Percentiles rank a stretch among this genome's conserved stretches.
phyloP scores from a whole-genome alignment of 1,284 basidiomycete genomes.

The Fomitiporia mediterranea region DNA sequence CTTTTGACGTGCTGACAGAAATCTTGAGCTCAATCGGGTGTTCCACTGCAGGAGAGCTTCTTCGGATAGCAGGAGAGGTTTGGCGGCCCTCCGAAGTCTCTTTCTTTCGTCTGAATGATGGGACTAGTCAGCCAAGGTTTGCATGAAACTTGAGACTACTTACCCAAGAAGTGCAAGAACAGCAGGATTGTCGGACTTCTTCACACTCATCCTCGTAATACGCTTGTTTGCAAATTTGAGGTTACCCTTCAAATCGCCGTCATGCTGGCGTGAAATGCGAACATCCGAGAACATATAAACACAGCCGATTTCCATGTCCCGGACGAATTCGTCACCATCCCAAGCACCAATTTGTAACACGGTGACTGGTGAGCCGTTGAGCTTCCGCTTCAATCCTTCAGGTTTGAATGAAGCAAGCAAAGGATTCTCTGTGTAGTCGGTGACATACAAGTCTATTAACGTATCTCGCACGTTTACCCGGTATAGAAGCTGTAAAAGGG shows the following conservation, averaged over 20 bases:
- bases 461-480: conserved; percentile 32
- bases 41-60: background rate
- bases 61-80: background rate
- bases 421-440: conserved; percentile 58
- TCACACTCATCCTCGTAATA: conserved; percentile 40
- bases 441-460: conserved; percentile 47
- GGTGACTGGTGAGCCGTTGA: conserved; percentile 39
- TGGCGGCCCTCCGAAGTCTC: conserved; percentile 19
- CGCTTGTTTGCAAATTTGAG: conserved; percentile 54
- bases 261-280: conserved; percentile 37
- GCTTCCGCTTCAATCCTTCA: conserved; percentile 29
- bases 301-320: conserved; percentile 37
- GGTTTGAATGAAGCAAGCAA: conserved; percentile 34
- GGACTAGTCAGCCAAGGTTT: background rate
- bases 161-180: conserved; percentile 30
- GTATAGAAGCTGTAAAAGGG: conserved; percentile 41
- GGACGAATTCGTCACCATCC: conserved; percentile 40
- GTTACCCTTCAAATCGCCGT: conserved; percentile 37
- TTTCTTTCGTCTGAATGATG: conserved; percentile 28
- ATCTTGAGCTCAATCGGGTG: background rate
- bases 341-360: conserved; percentile 50
- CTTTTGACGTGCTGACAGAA: background rate
- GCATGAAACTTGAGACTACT: conserved; percentile 13
- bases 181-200: conserved; percentile 30
- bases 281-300: conserved; percentile 49